Base-by-base conservation (phyloP, 2,329 filamentous ascomycete genomes). In the Arthrobotrys entomopaga region DNA sequence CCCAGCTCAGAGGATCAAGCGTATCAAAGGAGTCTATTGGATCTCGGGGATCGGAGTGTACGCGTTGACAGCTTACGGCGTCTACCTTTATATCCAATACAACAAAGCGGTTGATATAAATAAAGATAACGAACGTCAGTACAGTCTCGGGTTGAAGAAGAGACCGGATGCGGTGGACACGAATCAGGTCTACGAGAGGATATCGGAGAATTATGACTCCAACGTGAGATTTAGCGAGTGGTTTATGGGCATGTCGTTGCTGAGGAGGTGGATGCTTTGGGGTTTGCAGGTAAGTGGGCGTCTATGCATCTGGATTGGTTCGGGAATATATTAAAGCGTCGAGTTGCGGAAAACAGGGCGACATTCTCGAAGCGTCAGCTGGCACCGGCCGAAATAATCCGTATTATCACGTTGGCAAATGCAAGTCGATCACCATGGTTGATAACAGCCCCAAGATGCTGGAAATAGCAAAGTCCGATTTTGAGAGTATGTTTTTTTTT, bases 361-460 rank as follows among this genome's bases (percentile, higher is more conserved):
- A 79, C 64, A 77, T 79, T 40, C 65, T 79, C 13, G 78, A 79
- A 48, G 77, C 75, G 46, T 78, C 77, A 16, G 78, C 76, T 19
- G 78, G 78, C 19, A 79, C 78, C 10, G 78, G 78, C 3, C 75
- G 78, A 46, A 79, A 79, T 71, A 72, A 76, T 46, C 67, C 72
- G 29, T 79, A 78, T 64, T 78, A 78, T 52, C 59, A 67, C 16
- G 60, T 78, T 22, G 67, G 61, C 26, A 76, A 76, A 48, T 77
- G 77, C 53, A 75, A 46, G 46, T 77, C 76, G 13, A 56, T 79
- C 65, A 79, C 78, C 5, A 71, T 79, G 64, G 77, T 79, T 29
- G 78, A 79, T 57, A 75, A 77, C 29, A 79, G 76, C 52, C 54
- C 60, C 4, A 75, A 76, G 19, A 79, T 79, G 78, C 65, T 79